Conservation (phyloP, 768 basidiomycete species). For the Termitomyces sp. region DNA sequence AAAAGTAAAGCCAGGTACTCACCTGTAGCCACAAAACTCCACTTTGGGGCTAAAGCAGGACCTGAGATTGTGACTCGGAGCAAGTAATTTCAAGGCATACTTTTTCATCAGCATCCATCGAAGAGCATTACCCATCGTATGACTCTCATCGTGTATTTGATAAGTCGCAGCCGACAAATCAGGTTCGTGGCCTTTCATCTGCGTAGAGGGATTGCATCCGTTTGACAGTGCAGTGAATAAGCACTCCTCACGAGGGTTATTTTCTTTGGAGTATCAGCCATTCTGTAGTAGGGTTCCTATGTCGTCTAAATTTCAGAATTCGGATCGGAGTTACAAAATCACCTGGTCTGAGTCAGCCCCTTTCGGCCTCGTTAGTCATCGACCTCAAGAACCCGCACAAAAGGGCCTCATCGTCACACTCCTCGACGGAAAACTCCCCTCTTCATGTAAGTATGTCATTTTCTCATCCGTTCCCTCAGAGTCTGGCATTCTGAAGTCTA, state of each 20-base stretch:
- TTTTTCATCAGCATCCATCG: conserved; percentile 99
- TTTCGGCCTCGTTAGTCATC: conserved; percentile 14
- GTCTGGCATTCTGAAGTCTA: neutral
- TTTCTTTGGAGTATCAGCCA: conserved; percentile 35
- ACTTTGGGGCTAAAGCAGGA: conserved; percentile 71
- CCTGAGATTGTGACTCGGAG: conserved; percentile 1
- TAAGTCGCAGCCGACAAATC: conserved; percentile 89
- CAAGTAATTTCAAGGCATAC: conserved; percentile 36
- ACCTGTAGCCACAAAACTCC: conserved; percentile 98
- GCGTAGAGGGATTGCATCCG: neutral
- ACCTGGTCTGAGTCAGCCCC: conserved; percentile 4
- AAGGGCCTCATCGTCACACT: conserved; percentile 6
- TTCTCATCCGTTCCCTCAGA: neutral
- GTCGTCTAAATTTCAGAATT: too few relatives aligned
- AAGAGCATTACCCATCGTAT: conserved; percentile 92
- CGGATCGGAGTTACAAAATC: neutral
- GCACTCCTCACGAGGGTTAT: conserved; percentile 33
- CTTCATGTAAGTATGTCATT: conserved; percentile 11
- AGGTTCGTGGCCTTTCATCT: conserved; percentile 81
- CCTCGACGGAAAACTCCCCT: conserved; percentile 2
- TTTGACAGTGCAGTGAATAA: neutral
- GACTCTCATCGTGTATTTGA: conserved; percentile 89
- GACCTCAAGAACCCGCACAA: conserved; percentile 8
- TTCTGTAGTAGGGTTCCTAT: too few relatives aligned
- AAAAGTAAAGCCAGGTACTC: conserved; percentile 17